These are phyloP conservation scores for Dryadomyces quercus-mongolicae DNA, from an alignment of 2,329 filamentous ascomycete species.

Conservation along the genomic window DNA sequence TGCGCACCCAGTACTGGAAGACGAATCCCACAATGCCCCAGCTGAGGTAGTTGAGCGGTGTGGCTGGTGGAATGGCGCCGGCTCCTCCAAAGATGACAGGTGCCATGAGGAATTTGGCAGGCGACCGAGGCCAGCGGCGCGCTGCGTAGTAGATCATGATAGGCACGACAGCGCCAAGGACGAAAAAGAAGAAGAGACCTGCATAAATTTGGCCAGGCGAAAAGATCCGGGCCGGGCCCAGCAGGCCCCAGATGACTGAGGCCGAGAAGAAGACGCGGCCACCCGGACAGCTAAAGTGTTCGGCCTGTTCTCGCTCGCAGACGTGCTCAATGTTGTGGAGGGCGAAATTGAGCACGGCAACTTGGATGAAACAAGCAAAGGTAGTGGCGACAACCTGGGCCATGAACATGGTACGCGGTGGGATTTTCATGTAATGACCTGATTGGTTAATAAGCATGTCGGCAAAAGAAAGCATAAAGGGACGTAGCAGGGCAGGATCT, in stretches of 20 bases:
- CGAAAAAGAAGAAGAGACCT: conserved; percentile 47
- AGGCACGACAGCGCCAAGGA: conserved; percentile 40
- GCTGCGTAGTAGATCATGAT: conserved; percentile 37
- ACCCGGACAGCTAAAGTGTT: conserved; percentile 52
- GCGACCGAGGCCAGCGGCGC: conserved; percentile 38
- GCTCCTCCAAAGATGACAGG: conserved; percentile 52
- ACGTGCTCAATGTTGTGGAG: conserved; percentile 49
- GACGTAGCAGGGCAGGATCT: too few relatives aligned
- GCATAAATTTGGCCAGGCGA: conserved; percentile 50
- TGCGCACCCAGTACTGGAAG: conserved; percentile 58
- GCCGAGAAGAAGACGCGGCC: conserved; percentile 55
- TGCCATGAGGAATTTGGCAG: conserved; percentile 41
- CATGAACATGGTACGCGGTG: conserved; percentile 54
- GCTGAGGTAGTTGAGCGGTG: conserved; percentile 61
- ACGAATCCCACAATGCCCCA: conserved; percentile 61
- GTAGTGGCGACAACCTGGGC: conserved; percentile 54
- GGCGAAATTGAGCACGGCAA: conserved; percentile 50
- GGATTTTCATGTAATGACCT: conserved; percentile 58
- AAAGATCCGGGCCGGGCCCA: conserved; percentile 53
- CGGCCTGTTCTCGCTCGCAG: conserved; percentile 43
- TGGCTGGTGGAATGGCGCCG: conserved; percentile 49
- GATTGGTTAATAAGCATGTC: too few relatives aligned
- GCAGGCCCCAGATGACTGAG: conserved; percentile 56
- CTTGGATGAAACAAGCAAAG: conserved; percentile 54
- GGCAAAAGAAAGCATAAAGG: too few relatives aligned